phyloP scores from a whole-genome alignment of 2,329 filamentous ascomycete genomes.

The Fusarium acutatum region DNA sequence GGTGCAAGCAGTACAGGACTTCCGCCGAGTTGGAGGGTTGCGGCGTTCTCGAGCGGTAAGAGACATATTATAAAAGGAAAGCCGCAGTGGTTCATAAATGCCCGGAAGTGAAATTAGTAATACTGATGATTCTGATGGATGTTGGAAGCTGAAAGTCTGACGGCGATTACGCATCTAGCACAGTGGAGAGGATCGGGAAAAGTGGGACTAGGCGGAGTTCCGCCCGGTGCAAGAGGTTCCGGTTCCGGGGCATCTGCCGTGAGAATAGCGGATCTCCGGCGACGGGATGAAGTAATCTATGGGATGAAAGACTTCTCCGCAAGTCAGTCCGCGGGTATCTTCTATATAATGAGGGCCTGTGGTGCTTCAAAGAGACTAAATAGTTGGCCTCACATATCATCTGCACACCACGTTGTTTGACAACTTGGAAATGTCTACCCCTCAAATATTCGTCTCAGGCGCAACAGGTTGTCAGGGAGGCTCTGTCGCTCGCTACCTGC shows the following conservation, averaged over 20 bases:
- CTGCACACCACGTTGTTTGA: not conserved
- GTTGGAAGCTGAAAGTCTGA: not conserved
- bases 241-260: not conserved
- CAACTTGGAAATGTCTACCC: constrained; percentile 41
- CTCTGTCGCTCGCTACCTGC: constrained; percentile 47
- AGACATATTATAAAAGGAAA: constrained; percentile 34
- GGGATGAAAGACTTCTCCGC: no score
- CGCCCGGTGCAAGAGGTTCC: constrained; percentile 15
- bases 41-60: constrained; percentile 48
- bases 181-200: constrained; percentile 22
- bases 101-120: not conserved
- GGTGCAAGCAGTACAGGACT: constrained; percentile 65
- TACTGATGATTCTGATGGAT: not conserved
- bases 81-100: not conserved
- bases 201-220: constrained; percentile 42
- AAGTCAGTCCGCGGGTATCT: not conserved
- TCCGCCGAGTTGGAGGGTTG: constrained; percentile 60
- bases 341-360: not conserved
- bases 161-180: not conserved
- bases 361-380: not conserved
- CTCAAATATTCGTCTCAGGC: constrained; percentile 49
- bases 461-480: constrained; percentile 53
- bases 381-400: not conserved
- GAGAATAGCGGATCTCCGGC: constrained; percentile 15
- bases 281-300: not conserved